Evolutionary conservation across 2,329 filamentous ascomycete genomes (phyloP), one percentile per base, ranked within the genome.

Genomic region (Alternaria conjuncta): DNA sequence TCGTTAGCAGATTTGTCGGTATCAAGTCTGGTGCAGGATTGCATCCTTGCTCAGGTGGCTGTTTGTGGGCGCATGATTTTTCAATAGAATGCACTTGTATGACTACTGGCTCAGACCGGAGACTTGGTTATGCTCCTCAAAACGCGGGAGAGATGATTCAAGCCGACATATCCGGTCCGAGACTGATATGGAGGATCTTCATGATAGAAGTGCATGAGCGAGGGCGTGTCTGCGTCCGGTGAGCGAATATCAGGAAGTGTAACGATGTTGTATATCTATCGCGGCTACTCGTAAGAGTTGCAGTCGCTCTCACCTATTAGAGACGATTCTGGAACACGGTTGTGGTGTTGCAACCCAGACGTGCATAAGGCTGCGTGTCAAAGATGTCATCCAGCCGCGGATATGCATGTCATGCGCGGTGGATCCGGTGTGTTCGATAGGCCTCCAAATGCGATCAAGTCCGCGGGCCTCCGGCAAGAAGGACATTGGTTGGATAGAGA

Each of bases 371-470:
- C 69, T 70, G 69, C 61, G 20, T 20, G n/a, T 18, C 28, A 32
- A 50, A 53, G 20, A 18, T 51, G 58, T 63, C 61, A 64, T 53
- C 51, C 49, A 63, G 56, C 32, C 45, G 53, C 21, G 53, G 55
- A 47, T 60, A 64, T 57, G 25, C 30, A 36, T 53, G 44, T 45
- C 44, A 64, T 67, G 56, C 61, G 60, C 50, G 11, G 6, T 65
- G 55, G 41, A 28, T 71, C 69, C 71, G 71, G 71, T 72, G 64
- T 65, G 28, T 28, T 57, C 51, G 28, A 59, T 56, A 47, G 46
- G 57, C 23, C 56, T 45, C 56, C 57, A 45, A 36, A 30, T 45
- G 59, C 41, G 28, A 28, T 53, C n/a, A 18, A 25, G 6, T 44
- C 57, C 44, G 47, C 55, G 15, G 12, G 21, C 44, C 26, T 63